phyloP scores from a whole-genome alignment of 169 alveolate species.

The Cryptosporidium andersoni region DNA sequence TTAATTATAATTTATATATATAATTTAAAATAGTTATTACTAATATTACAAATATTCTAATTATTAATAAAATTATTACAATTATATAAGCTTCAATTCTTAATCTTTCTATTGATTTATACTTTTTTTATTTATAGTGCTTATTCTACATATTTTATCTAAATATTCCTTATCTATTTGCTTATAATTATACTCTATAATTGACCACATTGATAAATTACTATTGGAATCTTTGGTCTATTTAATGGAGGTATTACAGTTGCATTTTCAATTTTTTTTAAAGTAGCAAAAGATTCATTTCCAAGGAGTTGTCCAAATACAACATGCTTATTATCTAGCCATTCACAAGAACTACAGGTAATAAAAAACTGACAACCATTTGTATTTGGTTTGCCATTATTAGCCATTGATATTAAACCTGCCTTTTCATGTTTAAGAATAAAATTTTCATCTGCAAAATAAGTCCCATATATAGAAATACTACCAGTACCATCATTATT shows the following conservation, averaged over 20 bases:
- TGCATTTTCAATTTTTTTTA: conserved; percentile 84
- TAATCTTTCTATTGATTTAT: too few species aligned
- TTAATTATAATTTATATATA: neutral
- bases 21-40: neutral
- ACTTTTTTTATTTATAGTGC: too few species aligned
- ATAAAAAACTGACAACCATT: conserved; percentile 96
- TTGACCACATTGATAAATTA: conserved; percentile 65
- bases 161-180: neutral
- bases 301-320: conserved; percentile 91
- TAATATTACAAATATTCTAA: too few species aligned
- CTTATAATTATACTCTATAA: neutral
- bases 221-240: conserved; percentile 77
- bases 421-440: conserved; percentile 86
- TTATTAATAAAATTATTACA: too few species aligned
- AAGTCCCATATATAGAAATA: conserved; percentile 89
- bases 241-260: conserved; percentile 82
- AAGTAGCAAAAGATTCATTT: conserved; percentile 80
- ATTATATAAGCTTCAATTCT: too few species aligned
- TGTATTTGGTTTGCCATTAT: conserved; percentile 90
- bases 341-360: conserved; percentile 92
- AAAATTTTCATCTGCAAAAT: conserved; percentile 93
- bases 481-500: conserved; percentile 96
- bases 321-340: conserved; percentile 96
- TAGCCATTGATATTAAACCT: conserved; percentile 89
- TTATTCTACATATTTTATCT: too few species aligned